A percentile compares a stretch with the other conserved stretches of the same genome.
Conservation (phyloP, 257 asterid genomes). For the Fraxinus cuspidata region DNA sequence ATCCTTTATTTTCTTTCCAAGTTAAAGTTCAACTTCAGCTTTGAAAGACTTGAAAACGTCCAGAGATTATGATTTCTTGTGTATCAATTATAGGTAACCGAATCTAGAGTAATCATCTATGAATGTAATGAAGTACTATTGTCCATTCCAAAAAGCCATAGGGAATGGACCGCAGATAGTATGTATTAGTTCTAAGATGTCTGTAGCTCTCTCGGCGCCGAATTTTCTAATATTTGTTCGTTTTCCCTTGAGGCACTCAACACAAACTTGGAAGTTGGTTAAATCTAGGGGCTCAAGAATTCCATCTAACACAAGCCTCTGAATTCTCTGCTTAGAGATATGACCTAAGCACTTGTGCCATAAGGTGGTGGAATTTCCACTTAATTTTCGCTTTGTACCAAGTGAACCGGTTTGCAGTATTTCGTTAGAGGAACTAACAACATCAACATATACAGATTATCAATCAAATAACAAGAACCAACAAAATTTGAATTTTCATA, state of each 20-base stretch:
- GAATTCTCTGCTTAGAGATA: neutral
- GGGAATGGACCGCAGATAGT: slow-evolving; percentile 18
- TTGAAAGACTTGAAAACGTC: slow-evolving; percentile 7
- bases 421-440: too few relatives aligned
- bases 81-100: neutral
- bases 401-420: too few relatives aligned
- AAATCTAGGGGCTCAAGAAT: slow-evolving; percentile 10
- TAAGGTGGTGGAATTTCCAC: neutral
- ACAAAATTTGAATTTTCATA: too few relatives aligned
- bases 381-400: too few relatives aligned
- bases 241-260: slow-evolving; percentile 19
- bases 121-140: too few relatives aligned
- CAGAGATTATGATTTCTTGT: neutral
- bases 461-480: too few relatives aligned
- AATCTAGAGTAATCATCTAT: slow-evolving; percentile 1
- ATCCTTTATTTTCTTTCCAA: neutral
- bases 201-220: neutral
- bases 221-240: slow-evolving; percentile 11
- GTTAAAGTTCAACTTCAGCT: slow-evolving; percentile 6
- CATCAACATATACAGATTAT: too few relatives aligned
- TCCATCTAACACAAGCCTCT: neutral
- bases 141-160: neutral
- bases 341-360: slow-evolving; percentile 5
- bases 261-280: neutral
- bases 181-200: too few relatives aligned